A percentile compares a stretch with the other conserved stretches of the same genome.
Conservation (phyloP, 768 basidiomycete genomes). For the Wakefieldia striispora region DNA sequence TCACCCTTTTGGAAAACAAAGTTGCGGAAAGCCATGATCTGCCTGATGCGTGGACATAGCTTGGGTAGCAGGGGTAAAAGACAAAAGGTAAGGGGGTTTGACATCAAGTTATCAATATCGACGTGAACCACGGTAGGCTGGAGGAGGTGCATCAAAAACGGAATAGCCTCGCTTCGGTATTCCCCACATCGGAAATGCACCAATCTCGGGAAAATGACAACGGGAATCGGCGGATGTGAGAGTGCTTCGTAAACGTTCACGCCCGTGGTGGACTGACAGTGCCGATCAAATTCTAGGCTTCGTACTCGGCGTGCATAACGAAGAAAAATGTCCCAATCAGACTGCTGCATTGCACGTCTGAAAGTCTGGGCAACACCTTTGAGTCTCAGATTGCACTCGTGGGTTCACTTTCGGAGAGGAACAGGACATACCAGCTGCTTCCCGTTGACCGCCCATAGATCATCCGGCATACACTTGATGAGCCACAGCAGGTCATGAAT, state of each 20-base stretch:
- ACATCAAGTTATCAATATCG: conserved; percentile 30
- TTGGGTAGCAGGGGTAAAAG: conserved; percentile 22
- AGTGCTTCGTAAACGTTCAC: conserved; percentile 20
- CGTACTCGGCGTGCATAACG: conserved; percentile 30
- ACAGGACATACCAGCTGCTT: conserved; percentile 26
- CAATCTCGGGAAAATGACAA: conserved; percentile 25
- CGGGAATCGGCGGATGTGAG: conserved; percentile 11
- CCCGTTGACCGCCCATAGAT: conserved; percentile 32
- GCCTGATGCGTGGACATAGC: conserved; percentile 24
- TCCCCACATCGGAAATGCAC: conserved; percentile 29
- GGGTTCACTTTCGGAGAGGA: neutral
- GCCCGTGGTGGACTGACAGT: conserved; percentile 23
- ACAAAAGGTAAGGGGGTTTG: conserved; percentile 19
- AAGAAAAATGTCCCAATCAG: conserved; percentile 30
- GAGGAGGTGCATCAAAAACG: conserved; percentile 26
- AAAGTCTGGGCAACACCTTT: conserved; percentile 16
- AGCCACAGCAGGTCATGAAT: conserved; percentile 31
- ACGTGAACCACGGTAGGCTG: conserved; percentile 25
- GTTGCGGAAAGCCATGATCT: conserved; percentile 30
- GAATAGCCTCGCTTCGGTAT: conserved; percentile 19
- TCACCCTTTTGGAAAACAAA: conserved; percentile 27
- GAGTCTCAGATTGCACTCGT: conserved; percentile 9
- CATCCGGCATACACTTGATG: conserved; percentile 31
- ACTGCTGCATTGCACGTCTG: conserved; percentile 16
- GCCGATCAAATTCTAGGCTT: conserved; percentile 31